phyloP scores from a whole-genome alignment of 306 rosid genomes.

The Trichosanthes cucumerina region DNA sequence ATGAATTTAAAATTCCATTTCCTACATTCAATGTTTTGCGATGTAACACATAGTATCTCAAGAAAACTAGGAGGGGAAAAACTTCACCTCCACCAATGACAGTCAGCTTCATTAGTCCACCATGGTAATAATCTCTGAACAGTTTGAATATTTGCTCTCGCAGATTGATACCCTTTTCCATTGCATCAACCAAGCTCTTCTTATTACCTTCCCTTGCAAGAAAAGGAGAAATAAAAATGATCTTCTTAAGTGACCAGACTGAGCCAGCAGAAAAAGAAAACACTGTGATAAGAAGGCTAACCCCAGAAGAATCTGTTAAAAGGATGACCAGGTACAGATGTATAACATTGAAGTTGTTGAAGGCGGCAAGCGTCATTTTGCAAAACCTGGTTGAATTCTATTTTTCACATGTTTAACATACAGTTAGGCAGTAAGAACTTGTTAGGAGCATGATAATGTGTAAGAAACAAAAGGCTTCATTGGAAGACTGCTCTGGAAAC shows the following conservation, averaged over 20 bases:
- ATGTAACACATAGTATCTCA: neutral
- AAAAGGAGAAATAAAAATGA: slow-evolving; percentile 12
- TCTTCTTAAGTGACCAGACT: slow-evolving; percentile 10
- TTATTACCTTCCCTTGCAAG: slow-evolving; percentile 59
- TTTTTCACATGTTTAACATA: slow-evolving; percentile 27
- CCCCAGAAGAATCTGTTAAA: slow-evolving; percentile 87
- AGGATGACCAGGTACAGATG: slow-evolving; percentile 63
- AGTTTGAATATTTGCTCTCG: slow-evolving; percentile 63
- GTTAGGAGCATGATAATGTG: slow-evolving; percentile 16
- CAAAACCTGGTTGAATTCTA: slow-evolving; percentile 86
- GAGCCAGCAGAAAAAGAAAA: slow-evolving; percentile 15
- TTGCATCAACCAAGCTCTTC: slow-evolving; percentile 87
- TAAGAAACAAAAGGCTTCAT: neutral
- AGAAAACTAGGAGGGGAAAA: slow-evolving; percentile 11
- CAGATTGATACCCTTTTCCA: slow-evolving; percentile 81
- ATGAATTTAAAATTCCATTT: neutral
- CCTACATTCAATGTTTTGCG: neutral
- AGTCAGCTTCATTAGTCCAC: slow-evolving; percentile 94
- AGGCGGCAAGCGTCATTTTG: slow-evolving; percentile 85
- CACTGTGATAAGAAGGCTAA: slow-evolving; percentile 20
- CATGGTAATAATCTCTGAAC: slow-evolving; percentile 69
- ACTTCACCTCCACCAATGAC: slow-evolving; percentile 94
- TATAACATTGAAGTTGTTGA: slow-evolving; percentile 89
- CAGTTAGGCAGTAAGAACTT: slow-evolving; percentile 27
- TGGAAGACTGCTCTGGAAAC: neutral